These are phyloP conservation scores for Bipolaris zeicola DNA, from an alignment of 2,329 filamentous ascomycete genomes.

Conservation along the genomic window DNA sequence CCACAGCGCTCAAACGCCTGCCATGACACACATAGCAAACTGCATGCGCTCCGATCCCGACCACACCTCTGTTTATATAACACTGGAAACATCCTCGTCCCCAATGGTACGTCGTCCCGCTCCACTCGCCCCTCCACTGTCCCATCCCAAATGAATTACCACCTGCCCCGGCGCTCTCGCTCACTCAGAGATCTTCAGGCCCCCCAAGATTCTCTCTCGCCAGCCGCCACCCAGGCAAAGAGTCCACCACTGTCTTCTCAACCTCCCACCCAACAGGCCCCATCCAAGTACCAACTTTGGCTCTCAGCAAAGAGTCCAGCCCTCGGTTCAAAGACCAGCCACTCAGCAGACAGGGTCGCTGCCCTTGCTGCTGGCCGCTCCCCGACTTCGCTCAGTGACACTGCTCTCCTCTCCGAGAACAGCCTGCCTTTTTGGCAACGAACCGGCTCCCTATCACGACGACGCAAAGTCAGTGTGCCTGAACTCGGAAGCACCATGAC, in stretches of 20 bases:
- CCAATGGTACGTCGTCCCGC: constrained; percentile 35
- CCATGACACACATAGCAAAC: constrained; percentile 53
- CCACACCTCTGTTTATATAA: constrained; percentile 47
- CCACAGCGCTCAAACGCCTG: constrained; percentile 44
- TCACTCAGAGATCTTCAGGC: constrained; percentile 45
- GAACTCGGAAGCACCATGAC: constrained; percentile 48
- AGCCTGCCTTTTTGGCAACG: constrained; percentile 44
- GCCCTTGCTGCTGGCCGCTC: constrained; percentile 48
- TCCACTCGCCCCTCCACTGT: constrained; percentile 9
- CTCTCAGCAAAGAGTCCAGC: constrained; percentile 41
- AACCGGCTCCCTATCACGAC: constrained; percentile 45
- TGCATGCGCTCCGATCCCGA: constrained; percentile 47
- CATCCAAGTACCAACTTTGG: constrained; percentile 47
- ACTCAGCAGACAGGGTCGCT: constrained; percentile 41
- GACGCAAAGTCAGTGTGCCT: constrained; percentile 50
- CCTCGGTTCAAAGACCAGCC: constrained; percentile 22
- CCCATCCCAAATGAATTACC: constrained; percentile 39
- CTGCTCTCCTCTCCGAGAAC: constrained; percentile 40
- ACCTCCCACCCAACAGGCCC: constrained; percentile 25
- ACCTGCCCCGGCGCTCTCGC: constrained; percentile 40
- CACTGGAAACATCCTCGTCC: constrained; percentile 42
- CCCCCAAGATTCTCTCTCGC: constrained; percentile 28
- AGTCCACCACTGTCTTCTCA: constrained; percentile 37
- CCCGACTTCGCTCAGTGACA: constrained; percentile 49
- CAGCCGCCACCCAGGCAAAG: constrained; percentile 25